Percentiles rank a stretch among this genome's conserved stretches.
These are phyloP conservation scores for Pichia sp. DNA, from an alignment of 1,139 yeast genomes.

Conservation along the genomic window DNA sequence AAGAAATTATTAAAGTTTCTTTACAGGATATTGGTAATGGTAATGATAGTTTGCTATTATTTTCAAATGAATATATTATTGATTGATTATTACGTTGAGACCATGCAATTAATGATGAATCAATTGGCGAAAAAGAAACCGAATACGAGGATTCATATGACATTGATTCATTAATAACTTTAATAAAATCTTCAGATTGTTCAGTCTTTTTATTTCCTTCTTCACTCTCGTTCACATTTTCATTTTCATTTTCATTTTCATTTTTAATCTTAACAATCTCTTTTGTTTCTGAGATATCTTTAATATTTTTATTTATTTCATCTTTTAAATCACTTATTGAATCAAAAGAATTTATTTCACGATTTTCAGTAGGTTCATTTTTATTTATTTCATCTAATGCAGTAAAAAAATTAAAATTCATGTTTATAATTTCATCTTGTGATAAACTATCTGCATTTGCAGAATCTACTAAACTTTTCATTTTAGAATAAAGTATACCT, in stretches of 20 bases:
- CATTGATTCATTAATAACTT: slow-evolving; percentile 27
- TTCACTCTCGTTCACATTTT: slow-evolving; percentile 4
- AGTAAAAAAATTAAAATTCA: slow-evolving; percentile 33
- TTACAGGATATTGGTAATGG: slow-evolving; percentile 21
- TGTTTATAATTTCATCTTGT: slow-evolving; percentile 36
- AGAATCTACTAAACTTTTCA: slow-evolving; percentile 38
- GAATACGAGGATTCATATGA: slow-evolving; percentile 32
- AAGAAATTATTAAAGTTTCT: slow-evolving; percentile 35
- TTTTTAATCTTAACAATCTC: too few relatives aligned
- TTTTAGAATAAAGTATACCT: slow-evolving; percentile 67
- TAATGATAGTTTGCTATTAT: slow-evolving; percentile 12
- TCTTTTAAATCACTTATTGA: too few relatives aligned
- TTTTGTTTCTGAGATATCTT: too few relatives aligned
- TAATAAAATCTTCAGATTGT: slow-evolving; percentile 6
- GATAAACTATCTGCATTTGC: slow-evolving; percentile 38
- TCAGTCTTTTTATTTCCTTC: slow-evolving; percentile 13
- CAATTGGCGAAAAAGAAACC: slow-evolving; percentile 37
- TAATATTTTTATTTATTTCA: neutral
- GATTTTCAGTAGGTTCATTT: slow-evolving; percentile 11
- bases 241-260: too few relatives aligned
- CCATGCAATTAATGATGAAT: slow-evolving; percentile 32
- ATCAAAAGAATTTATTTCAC: too few relatives aligned
- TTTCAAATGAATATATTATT: slow-evolving; percentile 26
- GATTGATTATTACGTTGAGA: slow-evolving; percentile 37
- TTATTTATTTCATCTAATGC: slow-evolving; percentile 43